phyloP scores from a whole-genome alignment of 305 asterid species.

The Fraxinus angustifolia region DNA sequence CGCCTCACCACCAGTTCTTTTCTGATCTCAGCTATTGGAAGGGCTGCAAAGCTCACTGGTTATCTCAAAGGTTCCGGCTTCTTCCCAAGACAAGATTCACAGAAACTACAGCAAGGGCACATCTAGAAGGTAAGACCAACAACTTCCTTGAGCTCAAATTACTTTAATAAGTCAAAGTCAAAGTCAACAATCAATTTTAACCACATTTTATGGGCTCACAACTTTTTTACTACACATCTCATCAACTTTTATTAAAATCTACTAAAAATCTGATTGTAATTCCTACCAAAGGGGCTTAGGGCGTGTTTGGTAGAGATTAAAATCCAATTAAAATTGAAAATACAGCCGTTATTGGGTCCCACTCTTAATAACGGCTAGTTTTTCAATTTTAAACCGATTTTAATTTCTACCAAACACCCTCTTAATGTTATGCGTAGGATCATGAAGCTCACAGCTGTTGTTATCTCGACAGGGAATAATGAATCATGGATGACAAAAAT shows the following conservation, averaged over 20 bases:
- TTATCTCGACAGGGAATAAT: conserved; percentile 35
- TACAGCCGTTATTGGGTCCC: too few species aligned
- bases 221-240: background rate
- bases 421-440: background rate
- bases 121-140: conserved; percentile 40
- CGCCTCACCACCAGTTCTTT: conserved; percentile 4
- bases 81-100: conserved; percentile 69
- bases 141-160: conserved; percentile 14
- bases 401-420: too few species aligned
- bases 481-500: conserved; percentile 30
- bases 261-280: background rate
- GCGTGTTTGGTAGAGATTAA: too few species aligned
- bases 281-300: background rate
- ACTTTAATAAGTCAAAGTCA: background rate
- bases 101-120: conserved; percentile 52
- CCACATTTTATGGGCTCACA: background rate
- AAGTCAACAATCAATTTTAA: background rate
- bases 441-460: conserved; percentile 14
- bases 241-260: background rate
- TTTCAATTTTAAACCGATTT: too few species aligned
- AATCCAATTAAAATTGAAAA: too few species aligned
- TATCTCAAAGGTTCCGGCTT: conserved; percentile 64
- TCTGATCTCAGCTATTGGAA: conserved; percentile 71
- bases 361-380: too few species aligned
- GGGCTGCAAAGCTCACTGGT: conserved; percentile 84